phyloP scores from a whole-genome alignment of 495 filamentous ascomycete species.

The Paragyromitra xinjiangensis region DNA sequence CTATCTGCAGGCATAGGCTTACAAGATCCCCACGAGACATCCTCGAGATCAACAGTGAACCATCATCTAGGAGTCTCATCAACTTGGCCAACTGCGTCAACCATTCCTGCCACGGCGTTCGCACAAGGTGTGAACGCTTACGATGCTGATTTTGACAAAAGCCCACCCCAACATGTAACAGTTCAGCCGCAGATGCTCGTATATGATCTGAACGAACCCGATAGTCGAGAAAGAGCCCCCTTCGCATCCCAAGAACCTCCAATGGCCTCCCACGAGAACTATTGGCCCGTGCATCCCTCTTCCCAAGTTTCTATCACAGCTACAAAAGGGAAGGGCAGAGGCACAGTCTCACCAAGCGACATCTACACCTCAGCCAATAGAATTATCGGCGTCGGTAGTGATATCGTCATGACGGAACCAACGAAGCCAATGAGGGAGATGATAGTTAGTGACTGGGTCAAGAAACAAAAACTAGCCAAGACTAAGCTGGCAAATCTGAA shows the following conservation, averaged over 20 bases:
- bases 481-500: conserved; percentile 20
- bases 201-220: conserved; percentile 11
- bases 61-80: not conserved
- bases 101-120: not conserved
- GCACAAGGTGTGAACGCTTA: not conserved
- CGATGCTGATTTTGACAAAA: conserved; percentile 4
- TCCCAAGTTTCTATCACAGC: not conserved
- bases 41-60: conserved; percentile 8
- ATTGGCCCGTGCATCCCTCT: not conserved
- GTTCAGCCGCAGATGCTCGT: conserved; percentile 14
- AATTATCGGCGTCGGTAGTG: conserved; percentile 22
- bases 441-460: conserved; percentile 37
- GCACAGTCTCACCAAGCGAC: conserved; percentile 26
- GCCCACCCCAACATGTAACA: conserved; percentile 2
- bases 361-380: conserved; percentile 34
- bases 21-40: conserved; percentile 15
- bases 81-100: conserved; percentile 17
- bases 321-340: conserved; percentile 18
- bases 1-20: conserved; percentile 16
- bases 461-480: conserved; percentile 30
- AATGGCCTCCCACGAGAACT: conserved; percentile 13
- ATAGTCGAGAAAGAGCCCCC: not conserved
- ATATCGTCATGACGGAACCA: conserved; percentile 37
- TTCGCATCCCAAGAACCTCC: not conserved
- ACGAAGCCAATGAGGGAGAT: conserved; percentile 45